Evolutionary conservation across 2,329 filamentous ascomycete genomes (phyloP), one percentile per base, ranked within the genome.

Genomic region (Colletotrichum tropicale): DNA sequence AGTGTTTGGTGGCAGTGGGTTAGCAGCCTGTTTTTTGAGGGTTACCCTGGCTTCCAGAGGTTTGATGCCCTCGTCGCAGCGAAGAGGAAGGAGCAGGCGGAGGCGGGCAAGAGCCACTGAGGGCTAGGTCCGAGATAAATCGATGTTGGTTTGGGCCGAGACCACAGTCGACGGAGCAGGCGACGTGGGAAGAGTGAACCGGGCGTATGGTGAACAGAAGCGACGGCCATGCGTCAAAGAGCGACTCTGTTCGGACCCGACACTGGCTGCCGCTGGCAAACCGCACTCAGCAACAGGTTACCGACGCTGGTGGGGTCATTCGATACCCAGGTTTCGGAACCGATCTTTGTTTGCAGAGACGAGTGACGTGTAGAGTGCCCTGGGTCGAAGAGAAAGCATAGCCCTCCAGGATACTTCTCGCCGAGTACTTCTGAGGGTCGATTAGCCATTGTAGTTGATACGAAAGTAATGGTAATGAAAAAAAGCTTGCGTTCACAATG

Each of bases 1-100:
- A 60, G 58, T n/a, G 78, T 89, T 16, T 93, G 92, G 91, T 88
- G 84, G 82, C 78, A 84, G 69, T 94, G 92, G 92, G 81, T 89
- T 36, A 79, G 77, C 8, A 88, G 85, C 58, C 87, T 87, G 65
- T 89, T 92, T 72, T 78, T 91, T 4, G 91, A 93, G 81, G 92
- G 92, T 3, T 80, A 83, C 65, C 84, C 86, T 32, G 83, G 86
- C 3, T 91, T 91, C 76, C 76, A 78, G 79, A 86, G 91, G 56
- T 88, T 92, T 76, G 89, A 93, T 81, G 79, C 80, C 13, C 78
- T 88, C 18, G 85, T 91, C 28, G 84, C 81, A 56, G 82, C 82
- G 78, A 86, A 88, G 84, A 85, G 78, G 80, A 81, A 79, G 75
- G 83, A 84, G 78, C 84, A 85, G 81, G 85, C 86, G 60, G 58